Evolutionary conservation across 257 asterid species (phyloP).

Genomic region (Solanum etuberosum): DNA sequence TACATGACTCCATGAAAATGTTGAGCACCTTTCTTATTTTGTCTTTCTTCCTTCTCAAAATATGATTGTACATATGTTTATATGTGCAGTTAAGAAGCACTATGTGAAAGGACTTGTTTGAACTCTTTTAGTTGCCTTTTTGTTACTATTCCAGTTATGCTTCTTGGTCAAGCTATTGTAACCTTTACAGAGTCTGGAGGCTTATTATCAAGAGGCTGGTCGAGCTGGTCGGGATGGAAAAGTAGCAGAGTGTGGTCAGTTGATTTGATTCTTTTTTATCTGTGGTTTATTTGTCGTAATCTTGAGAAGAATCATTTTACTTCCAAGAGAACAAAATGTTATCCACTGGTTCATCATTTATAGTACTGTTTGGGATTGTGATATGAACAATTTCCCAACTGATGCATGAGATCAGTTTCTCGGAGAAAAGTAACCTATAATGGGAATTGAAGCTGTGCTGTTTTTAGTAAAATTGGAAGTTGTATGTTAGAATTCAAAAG

Average conservation of each 20-base stretch:
- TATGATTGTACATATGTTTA: neutral
- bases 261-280: neutral
- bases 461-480: neutral
- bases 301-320: neutral
- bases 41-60: neutral
- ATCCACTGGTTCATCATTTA: neutral
- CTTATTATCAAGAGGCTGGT: constrained; percentile 90
- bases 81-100: neutral
- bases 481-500: neutral
- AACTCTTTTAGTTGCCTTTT: neutral
- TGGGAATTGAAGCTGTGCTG: neutral
- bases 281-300: neutral
- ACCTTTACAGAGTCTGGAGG: constrained; percentile 56
- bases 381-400: neutral
- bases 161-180: neutral
- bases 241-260: constrained; percentile 64
- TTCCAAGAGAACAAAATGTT: neutral
- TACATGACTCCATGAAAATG: neutral
- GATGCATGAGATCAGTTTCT: neutral
- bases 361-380: neutral
- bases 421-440: neutral
- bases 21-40: neutral
- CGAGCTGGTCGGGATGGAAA: constrained; percentile 86
- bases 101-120: neutral
- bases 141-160: neutral